Conservation (phyloP, 1,284 basidiomycete genomes). For the Paramarasmius palmivorus region DNA sequence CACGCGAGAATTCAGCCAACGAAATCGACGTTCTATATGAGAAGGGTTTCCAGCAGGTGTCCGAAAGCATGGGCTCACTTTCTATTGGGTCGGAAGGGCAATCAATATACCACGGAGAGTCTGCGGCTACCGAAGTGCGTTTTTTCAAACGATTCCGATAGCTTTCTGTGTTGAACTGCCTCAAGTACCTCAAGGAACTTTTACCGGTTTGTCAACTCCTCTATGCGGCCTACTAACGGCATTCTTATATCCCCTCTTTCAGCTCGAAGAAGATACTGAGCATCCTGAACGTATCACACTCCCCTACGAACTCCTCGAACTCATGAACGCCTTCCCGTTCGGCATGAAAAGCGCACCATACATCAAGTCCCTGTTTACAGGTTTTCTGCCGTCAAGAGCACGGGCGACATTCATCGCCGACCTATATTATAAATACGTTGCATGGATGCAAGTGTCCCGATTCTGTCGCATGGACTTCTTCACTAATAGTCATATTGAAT, state of each 20-base stretch:
- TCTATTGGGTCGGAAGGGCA: constrained; percentile 46
- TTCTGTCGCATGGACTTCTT: constrained; percentile 6
- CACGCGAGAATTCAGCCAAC: constrained; percentile 3
- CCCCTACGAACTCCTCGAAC: constrained; percentile 41
- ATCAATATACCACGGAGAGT: constrained; percentile 47
- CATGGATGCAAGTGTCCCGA: constrained; percentile 46
- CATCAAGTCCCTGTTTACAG: constrained; percentile 35
- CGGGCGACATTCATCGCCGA: constrained; percentile 38
- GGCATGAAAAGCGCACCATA: constrained; percentile 40
- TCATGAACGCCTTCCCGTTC: constrained; percentile 50
- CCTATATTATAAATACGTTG: constrained; percentile 43
- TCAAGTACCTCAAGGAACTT: constrained; percentile 45
- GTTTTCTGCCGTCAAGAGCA: constrained; percentile 40
- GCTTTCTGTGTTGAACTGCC: constrained; percentile 2
- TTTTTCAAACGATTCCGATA: not conserved
- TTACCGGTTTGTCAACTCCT: constrained; percentile 32
- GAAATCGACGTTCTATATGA: constrained; percentile 20
- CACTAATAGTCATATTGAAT: no score
- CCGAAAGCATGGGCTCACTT: constrained; percentile 42
- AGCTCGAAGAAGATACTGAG: constrained; percentile 23
- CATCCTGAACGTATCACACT: constrained; percentile 32
- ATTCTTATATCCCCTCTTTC: not conserved
- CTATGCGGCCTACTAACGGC: not conserved
- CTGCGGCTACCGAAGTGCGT: constrained; percentile 46
- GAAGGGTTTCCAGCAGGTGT: constrained; percentile 26